These are phyloP conservation scores for Apiotrichum porosum DNA, from an alignment of 1,284 basidiomycete genomes.

Conservation along the genomic window DNA sequence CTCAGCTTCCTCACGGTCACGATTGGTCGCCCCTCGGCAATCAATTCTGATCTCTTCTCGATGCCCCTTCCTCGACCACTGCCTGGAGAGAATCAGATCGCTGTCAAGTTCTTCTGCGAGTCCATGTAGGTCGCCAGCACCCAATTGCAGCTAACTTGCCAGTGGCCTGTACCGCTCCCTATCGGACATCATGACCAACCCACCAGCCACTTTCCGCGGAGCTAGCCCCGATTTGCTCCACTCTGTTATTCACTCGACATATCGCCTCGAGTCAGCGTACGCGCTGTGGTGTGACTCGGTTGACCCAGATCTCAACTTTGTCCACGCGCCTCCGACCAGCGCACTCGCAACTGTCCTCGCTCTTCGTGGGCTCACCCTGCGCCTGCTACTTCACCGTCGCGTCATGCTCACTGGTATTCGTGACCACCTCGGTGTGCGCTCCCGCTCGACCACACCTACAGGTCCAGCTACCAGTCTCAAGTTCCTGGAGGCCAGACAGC, in stretches of 20 bases:
- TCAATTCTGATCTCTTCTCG: slow-evolving; percentile 2
- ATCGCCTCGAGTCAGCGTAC: slow-evolving; percentile 16
- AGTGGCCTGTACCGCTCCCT: slow-evolving; percentile 16
- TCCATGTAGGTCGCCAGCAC: slow-evolving; percentile 8
- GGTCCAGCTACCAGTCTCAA: not conserved
- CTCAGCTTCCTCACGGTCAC: slow-evolving; percentile 13
- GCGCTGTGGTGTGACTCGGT: slow-evolving; percentile 14
- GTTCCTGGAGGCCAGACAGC: slow-evolving; percentile 10
- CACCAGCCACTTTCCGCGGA: slow-evolving; percentile 1
- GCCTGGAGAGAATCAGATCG: slow-evolving; percentile 3
- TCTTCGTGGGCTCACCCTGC: slow-evolving; percentile 14
- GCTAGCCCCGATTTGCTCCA: slow-evolving; percentile 2
- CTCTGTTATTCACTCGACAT: slow-evolving; percentile 1
- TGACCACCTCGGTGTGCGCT: slow-evolving; percentile 2
- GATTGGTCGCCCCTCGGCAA: slow-evolving; percentile 12
- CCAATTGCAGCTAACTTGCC: not conserved
- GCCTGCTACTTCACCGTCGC: slow-evolving; percentile 19
- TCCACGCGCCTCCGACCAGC: not conserved
- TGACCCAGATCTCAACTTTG: not conserved
- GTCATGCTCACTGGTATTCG: slow-evolving; percentile 15
- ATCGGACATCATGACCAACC: slow-evolving; percentile 12
- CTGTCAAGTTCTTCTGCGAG: slow-evolving; percentile 10
- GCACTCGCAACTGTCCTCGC: slow-evolving; percentile 9
- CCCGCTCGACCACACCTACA: not conserved
- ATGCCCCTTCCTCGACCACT: slow-evolving; percentile 6